Evolutionary conservation across 495 filamentous ascomycete species (phyloP), one percentile per base, ranked within the genome.

Genomic region (Alectoria sarmentosa): DNA sequence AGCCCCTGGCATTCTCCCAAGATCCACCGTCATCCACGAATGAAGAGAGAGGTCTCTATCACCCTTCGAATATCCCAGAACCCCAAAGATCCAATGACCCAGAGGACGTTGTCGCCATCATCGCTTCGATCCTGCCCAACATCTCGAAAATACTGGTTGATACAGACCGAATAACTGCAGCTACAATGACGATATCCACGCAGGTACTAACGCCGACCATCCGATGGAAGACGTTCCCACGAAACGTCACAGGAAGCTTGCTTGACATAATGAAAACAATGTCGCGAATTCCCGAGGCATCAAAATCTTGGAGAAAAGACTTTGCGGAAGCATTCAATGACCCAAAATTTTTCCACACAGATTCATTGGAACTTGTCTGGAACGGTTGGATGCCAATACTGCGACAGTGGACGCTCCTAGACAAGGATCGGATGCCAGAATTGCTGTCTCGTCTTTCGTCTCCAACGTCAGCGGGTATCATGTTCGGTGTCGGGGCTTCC

Each of bases 401-500:
- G 28, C 86, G 84, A 52, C 90, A 96, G 71, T 95, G 90, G 88
- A 79, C 86, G 21, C 74, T 93, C 21, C 82, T 80, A 23, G 94
- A 99, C 69, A 96, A 94, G 73, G 94, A 97, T 64, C 84, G 90
- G 26, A 83, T 99, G 74, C 76, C 85, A 2, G 95, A 98, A 63
- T 76, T 96, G 5, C 73, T 98, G 19, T 79, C 82, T 46, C 86
- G 91, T 34, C 79, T 98, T 42, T 86, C 89, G 9, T 82, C 92
- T 4, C 94, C 94, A 13, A 91, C 91, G 21, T 89, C 94, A n/a
- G 95, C 94, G 0, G 95, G 94, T 21, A 96, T 98, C 62, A 91
- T 99, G 73, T 99, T 99, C 67, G 94, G 94, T 30, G 94, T 99
- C 8, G 94, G 94, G 59, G 95, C 94, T 10, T 92, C 89, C 41